Conservation (phyloP, 768 basidiomycete species). For the Trametes maxima region DNA sequence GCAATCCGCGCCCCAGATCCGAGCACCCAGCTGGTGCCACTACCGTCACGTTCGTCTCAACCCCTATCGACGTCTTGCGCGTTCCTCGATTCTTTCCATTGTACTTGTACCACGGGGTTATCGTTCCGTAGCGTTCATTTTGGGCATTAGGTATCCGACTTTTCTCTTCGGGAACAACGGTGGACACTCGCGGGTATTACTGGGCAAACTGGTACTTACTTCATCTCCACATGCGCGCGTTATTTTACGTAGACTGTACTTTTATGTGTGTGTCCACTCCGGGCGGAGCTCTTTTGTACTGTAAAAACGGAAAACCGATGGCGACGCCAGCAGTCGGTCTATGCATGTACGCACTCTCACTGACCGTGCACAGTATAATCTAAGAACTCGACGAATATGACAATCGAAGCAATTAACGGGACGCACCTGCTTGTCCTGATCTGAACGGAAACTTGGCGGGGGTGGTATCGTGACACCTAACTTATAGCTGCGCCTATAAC, state of each 20-base stretch:
- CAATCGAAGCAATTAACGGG: no score
- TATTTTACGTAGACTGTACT: conserved; percentile 18
- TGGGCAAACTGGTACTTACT: background rate
- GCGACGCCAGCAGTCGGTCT: no score
- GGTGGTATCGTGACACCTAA: no score
- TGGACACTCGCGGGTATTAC: background rate
- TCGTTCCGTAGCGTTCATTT: conserved; percentile 7
- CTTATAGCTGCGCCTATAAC: no score
- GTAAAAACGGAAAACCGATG: no score
- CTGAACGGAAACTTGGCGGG: no score
- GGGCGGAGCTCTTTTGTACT: no score
- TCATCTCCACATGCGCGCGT: background rate
- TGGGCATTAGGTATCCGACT: conserved; percentile 5
- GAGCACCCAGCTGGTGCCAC: no score
- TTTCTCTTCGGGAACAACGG: conserved; percentile 10
- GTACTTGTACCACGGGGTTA: conserved; percentile 7
- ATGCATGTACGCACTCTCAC: no score
- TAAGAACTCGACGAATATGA: no score
- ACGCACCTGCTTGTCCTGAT: no score
- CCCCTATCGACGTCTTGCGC: conserved; percentile 6
- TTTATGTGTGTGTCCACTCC: background rate
- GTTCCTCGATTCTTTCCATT: conserved; percentile 2
- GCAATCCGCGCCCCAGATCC: background rate
- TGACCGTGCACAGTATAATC: no score
- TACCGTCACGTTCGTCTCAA: background rate